Conservation (phyloP, 768 basidiomycete genomes). For the Tricholoma saponaceum region DNA sequence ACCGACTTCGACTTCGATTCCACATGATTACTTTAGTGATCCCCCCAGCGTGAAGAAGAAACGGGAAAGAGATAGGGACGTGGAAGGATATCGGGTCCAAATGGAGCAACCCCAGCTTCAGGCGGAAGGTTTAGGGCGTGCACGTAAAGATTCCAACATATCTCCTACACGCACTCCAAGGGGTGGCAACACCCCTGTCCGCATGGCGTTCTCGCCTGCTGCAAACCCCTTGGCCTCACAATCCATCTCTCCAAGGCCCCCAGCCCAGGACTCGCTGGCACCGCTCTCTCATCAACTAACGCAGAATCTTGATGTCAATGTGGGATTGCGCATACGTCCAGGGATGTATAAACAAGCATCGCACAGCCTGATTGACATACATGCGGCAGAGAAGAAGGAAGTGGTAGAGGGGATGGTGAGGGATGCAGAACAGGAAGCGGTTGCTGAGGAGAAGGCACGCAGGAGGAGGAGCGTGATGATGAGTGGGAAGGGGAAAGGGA, state of each 20-base stretch:
- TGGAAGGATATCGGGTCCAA: slow-evolving; percentile 7
- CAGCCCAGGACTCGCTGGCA: neutral
- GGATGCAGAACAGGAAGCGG: slow-evolving; percentile 21
- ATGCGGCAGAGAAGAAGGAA: slow-evolving; percentile 28
- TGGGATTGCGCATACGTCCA: slow-evolving; percentile 24
- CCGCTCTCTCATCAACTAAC: neutral
- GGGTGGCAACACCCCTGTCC: neutral
- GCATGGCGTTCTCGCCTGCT: neutral
- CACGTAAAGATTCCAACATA: neutral
- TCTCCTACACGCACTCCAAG: neutral
- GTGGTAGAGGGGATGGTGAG: slow-evolving; percentile 25
- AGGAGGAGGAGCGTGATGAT: slow-evolving; percentile 13
- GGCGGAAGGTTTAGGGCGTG: neutral
- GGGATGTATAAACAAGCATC: slow-evolving; percentile 58
- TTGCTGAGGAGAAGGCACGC: slow-evolving; percentile 4
- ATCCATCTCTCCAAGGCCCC: neutral
- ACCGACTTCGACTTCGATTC: slow-evolving; percentile 14
- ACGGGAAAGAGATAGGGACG: slow-evolving; percentile 1
- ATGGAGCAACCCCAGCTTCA: neutral
- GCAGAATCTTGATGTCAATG: slow-evolving; percentile 7
- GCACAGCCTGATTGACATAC: slow-evolving; percentile 60
- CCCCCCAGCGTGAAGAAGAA: slow-evolving; percentile 1
- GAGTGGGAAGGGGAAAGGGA: slow-evolving; percentile 1
- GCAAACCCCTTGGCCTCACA: neutral
- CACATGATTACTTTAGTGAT: slow-evolving; percentile 4